Percentiles rank a stretch among this genome's conserved stretches.
phyloP scores from a whole-genome alignment of 139 green algal genomes.

The Picochlorum sp. region DNA sequence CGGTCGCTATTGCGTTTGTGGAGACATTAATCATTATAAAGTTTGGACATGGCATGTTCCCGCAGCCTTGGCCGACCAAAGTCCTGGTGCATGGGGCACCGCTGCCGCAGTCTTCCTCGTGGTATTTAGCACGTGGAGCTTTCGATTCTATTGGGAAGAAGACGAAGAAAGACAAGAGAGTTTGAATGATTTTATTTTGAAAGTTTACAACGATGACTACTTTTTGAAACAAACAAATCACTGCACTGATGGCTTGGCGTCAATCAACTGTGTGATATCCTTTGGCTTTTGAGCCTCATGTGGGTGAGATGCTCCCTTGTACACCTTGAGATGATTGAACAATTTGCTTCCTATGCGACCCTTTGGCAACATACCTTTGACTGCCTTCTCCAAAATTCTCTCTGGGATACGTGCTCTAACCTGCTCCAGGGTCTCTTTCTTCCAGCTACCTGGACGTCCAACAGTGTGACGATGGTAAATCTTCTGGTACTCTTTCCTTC shows the following conservation, averaged over 20 bases:
- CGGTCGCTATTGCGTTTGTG: constrained; percentile 35
- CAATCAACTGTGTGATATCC: constrained; percentile 79
- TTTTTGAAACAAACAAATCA: background rate
- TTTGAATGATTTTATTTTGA: background rate
- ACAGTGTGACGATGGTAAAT: constrained; percentile 81
- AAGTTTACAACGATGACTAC: background rate
- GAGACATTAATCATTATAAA: constrained; percentile 75
- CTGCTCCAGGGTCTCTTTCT: constrained; percentile 69
- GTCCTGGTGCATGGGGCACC: constrained; percentile 40
- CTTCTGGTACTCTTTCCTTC: constrained; percentile 86
- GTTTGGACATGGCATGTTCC: constrained; percentile 61
- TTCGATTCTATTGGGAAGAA: constrained; percentile 22
- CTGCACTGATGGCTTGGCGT: constrained; percentile 31
- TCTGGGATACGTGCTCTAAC: constrained; percentile 84
- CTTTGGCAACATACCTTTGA: constrained; percentile 98
- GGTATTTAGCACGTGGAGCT: constrained; percentile 32
- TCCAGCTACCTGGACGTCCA: constrained; percentile 65
- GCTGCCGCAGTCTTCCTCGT: constrained; percentile 3
- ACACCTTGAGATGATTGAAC: constrained; percentile 93
- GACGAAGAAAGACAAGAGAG: background rate
- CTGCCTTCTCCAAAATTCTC: constrained; percentile 94
- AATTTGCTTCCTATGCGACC: constrained; percentile 72
- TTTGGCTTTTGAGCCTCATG: constrained; percentile 86
- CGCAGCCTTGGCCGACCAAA: constrained; percentile 38
- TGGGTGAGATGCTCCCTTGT: constrained; percentile 77